A percentile compares a stretch with the other conserved stretches of the same genome.
These are phyloP conservation scores for Boletellus emodensis DNA, from an alignment of 768 basidiomycete species.

Conservation along the genomic window DNA sequence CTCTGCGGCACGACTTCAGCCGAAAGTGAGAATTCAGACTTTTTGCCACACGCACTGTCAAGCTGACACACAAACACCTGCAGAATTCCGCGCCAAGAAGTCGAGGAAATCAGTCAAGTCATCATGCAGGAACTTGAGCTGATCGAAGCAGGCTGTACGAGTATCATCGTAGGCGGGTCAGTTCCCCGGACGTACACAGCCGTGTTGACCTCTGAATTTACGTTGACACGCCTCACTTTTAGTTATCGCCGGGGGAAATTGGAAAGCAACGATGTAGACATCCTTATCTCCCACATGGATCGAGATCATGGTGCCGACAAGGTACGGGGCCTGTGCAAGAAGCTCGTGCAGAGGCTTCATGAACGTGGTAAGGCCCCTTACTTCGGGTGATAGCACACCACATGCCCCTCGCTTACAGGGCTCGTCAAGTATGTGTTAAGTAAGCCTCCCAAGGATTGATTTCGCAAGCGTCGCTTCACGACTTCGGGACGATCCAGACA, in stretches of 20 bases:
- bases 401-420: slow-evolving; percentile 35
- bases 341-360: slow-evolving; percentile 54
- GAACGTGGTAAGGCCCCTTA: slow-evolving; percentile 44
- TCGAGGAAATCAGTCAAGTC: slow-evolving; percentile 67
- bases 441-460: slow-evolving; percentile 34
- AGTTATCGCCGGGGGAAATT: slow-evolving; percentile 85
- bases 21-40: slow-evolving; percentile 33
- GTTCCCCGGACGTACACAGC: slow-evolving; percentile 18
- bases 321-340: slow-evolving; percentile 60
- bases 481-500: slow-evolving; percentile 38
- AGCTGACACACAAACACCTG: not conserved
- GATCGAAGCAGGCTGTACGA: slow-evolving; percentile 63
- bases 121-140: slow-evolving; percentile 64
- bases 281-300: slow-evolving; percentile 76
- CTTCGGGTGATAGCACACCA: not conserved
- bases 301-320: slow-evolving; percentile 38
- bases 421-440: slow-evolving; percentile 83
- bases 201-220: not conserved
- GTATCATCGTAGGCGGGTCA: slow-evolving; percentile 81
- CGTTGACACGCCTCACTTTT: not conserved
- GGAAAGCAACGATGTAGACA: slow-evolving; percentile 82
- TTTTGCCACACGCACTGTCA: not conserved
- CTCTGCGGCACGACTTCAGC: slow-evolving; percentile 54
- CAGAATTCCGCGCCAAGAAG: slow-evolving; percentile 73
- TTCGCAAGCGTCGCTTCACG: slow-evolving; percentile 10